Evolutionary conservation across 169 alveolate species (phyloP).

Genomic region (Condylostoma magnum): DNA sequence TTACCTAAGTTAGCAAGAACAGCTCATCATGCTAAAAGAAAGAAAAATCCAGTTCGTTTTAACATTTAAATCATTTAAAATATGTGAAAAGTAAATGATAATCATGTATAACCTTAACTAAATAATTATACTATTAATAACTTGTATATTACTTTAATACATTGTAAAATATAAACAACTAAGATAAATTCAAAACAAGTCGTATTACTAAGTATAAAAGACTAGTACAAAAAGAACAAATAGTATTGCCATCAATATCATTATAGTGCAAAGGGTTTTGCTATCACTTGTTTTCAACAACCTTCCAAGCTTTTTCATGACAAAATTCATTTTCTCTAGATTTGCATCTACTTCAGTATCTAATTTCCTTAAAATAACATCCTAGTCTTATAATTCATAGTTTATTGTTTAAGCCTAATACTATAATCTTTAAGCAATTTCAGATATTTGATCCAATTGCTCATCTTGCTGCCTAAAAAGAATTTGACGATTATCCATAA

Average conservation of each 20-base stretch:
- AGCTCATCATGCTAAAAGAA: too few species aligned
- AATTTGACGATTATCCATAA: neutral
- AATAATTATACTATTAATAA: too few species aligned
- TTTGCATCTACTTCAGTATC: constrained; percentile 13
- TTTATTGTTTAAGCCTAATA: constrained; percentile 58
- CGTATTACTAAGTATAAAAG: constrained; percentile 23
- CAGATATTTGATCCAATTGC: constrained; percentile 60
- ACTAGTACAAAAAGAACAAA: constrained; percentile 6
- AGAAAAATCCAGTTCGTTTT: too few species aligned
- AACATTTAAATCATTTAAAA: too few species aligned
- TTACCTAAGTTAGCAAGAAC: too few species aligned
- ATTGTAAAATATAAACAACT: too few species aligned
- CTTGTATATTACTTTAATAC: too few species aligned
- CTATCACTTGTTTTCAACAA: constrained; percentile 51
- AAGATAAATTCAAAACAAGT: too few species aligned
- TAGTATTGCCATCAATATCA: neutral
- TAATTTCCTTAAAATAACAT: constrained; percentile 34
- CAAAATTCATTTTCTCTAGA: constrained; percentile 59
- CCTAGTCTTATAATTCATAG: constrained; percentile 57
- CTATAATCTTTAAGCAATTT: constrained; percentile 56
- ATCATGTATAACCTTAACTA: too few species aligned
- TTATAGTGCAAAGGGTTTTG: constrained; percentile 17
- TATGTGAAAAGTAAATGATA: too few species aligned
- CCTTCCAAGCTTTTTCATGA: constrained; percentile 43
- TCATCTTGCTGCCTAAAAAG: constrained; percentile 49